Conservation (phyloP, 306 rosid genomes). For the Begonia masoniana region DNA sequence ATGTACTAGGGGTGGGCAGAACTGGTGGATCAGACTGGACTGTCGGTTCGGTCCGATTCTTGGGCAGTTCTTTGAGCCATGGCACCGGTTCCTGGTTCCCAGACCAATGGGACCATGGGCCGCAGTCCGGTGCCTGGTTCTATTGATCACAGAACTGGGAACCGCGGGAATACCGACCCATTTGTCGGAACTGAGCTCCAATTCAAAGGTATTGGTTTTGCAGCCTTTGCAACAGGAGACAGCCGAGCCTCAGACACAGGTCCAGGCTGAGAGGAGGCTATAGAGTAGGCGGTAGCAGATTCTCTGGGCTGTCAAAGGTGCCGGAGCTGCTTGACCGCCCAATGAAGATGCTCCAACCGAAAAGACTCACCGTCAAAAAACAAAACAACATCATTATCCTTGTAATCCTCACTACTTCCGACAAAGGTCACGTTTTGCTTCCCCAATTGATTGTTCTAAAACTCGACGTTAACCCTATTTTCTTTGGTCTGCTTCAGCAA, state of each 20-base stretch:
- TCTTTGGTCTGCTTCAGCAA: constrained; percentile 66
- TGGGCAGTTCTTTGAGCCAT: no score
- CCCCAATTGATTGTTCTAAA: constrained; percentile 78
- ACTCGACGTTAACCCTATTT: constrained; percentile 71
- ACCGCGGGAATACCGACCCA: no score
- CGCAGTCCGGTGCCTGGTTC: no score
- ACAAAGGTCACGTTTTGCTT: constrained; percentile 84
- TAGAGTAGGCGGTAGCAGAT: constrained; percentile 32
- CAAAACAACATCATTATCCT: constrained; percentile 73
- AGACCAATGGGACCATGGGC: no score
- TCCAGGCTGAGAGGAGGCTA: constrained; percentile 22
- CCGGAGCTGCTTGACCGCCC: constrained; percentile 74
- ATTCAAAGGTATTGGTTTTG: constrained; percentile 27
- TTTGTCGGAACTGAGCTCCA: constrained; percentile 42
- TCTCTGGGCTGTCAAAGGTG: constrained; percentile 76
- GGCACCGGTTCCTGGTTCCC: no score
- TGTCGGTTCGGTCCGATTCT: no score
- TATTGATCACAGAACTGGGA: no score
- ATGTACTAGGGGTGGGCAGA: no score
- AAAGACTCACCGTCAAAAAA: constrained; percentile 71
- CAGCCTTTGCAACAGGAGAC: constrained; percentile 51
- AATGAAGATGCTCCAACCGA: constrained; percentile 63
- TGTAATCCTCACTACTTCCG: constrained; percentile 79
- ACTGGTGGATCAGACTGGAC: no score
- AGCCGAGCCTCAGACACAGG: constrained; percentile 42